Evolutionary conservation across 257 asterid genomes (phyloP).

Genomic region (Jacaranda mimosifolia): DNA sequence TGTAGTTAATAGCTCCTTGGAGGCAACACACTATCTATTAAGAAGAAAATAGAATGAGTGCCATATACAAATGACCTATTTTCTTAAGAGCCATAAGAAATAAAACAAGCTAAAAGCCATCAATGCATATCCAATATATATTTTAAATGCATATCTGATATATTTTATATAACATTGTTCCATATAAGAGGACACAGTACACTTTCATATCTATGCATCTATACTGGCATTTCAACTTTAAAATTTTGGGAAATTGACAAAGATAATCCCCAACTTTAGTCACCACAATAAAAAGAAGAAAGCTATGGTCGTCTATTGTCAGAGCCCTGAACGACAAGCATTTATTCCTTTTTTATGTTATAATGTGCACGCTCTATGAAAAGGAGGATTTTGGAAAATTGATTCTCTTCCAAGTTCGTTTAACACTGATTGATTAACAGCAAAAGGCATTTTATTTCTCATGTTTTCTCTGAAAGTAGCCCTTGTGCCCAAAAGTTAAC

Average conservation of each 20-base stretch:
- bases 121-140: background rate
- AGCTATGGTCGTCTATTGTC: too few relatives aligned
- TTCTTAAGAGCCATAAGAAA: background rate
- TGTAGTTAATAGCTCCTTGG: constrained; percentile 89
- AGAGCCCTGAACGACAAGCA: too few relatives aligned
- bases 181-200: background rate
- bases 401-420: too few relatives aligned
- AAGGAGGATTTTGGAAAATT: too few relatives aligned
- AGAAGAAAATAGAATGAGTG: constrained; percentile 21
- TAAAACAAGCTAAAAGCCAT: constrained; percentile 17
- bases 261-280: background rate
- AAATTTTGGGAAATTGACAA: background rate
- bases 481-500: background rate
- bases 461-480: background rate
- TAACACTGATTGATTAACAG: too few relatives aligned
- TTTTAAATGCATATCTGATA: background rate
- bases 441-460: too few relatives aligned
- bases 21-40: constrained; percentile 85
- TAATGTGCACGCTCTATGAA: too few relatives aligned
- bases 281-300: too few relatives aligned
- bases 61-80: constrained; percentile 2
- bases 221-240: background rate
- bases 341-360: too few relatives aligned
- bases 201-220: background rate
- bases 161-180: background rate